phyloP scores from a whole-genome alignment of 345 rosid species.

The Microcos paniculata region DNA sequence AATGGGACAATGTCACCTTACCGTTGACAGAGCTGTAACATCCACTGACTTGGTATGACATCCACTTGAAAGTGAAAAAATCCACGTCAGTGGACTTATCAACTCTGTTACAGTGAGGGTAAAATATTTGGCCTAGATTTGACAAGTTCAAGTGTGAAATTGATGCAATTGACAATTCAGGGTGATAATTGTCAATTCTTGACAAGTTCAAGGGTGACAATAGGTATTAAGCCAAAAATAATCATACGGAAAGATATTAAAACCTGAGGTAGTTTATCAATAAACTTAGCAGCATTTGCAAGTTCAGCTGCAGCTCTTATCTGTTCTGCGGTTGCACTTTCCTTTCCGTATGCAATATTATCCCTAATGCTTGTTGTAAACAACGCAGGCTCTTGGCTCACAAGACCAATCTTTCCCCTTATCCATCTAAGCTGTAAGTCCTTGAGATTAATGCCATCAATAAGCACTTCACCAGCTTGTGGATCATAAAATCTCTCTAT shows the following conservation, averaged over 20 bases:
- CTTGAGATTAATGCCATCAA: slow-evolving; percentile 64
- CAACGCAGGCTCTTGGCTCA: slow-evolving; percentile 83
- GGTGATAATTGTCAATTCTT: no score
- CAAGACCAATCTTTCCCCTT: slow-evolving; percentile 70
- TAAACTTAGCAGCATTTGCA: slow-evolving; percentile 77
- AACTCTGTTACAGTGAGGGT: no score
- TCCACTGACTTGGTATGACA: no score
- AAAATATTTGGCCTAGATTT: no score
- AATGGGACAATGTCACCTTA: no score
- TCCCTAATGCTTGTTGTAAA: slow-evolving; percentile 67
- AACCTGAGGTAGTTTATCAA: slow-evolving; percentile 74
- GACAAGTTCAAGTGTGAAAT: no score
- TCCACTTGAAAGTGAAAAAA: no score
- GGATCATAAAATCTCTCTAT: slow-evolving; percentile 68
- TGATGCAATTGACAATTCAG: no score
- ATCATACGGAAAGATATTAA: neutral
- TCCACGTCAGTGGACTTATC: no score
- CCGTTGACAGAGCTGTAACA: no score
- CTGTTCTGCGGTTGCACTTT: slow-evolving; percentile 66
- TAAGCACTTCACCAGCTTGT: slow-evolving; percentile 54
- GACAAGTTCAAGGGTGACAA: no score
- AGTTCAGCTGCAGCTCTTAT: slow-evolving; percentile 64
- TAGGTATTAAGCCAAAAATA: no score
- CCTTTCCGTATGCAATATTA: slow-evolving; percentile 76
- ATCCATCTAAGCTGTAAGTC: slow-evolving; percentile 80